phyloP scores from a whole-genome alignment of 164 flowering plant genomes.

The Tetracentron sinense region DNA sequence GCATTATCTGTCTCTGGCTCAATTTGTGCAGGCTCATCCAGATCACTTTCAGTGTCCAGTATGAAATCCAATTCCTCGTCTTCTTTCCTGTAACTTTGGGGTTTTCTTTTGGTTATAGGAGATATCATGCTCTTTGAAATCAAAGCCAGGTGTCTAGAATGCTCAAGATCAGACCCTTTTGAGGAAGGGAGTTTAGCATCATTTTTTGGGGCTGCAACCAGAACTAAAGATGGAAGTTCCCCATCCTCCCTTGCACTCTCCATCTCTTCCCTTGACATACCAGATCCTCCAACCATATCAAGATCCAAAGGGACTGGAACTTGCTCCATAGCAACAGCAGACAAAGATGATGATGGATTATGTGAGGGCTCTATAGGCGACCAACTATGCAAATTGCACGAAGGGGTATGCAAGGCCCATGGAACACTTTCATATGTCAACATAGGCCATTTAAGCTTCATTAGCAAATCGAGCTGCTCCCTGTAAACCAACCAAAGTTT shows the following conservation, averaged over 20 bases:
- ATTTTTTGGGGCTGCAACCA: slow-evolving; percentile 27
- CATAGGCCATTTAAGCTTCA: slow-evolving; percentile 78
- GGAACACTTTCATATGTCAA: slow-evolving; percentile 62
- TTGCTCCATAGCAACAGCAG: slow-evolving; percentile 37
- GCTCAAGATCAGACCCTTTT: slow-evolving; percentile 43
- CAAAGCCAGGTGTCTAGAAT: slow-evolving; percentile 51
- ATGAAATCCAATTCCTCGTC: slow-evolving; percentile 67
- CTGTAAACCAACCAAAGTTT: slow-evolving; percentile 66
- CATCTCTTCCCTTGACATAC: slow-evolving; percentile 47
- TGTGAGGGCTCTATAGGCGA: slow-evolving; percentile 29
- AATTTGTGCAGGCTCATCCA: slow-evolving; percentile 45
- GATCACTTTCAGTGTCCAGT: slow-evolving; percentile 68
- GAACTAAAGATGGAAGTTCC: slow-evolving; percentile 72
- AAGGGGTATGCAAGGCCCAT: slow-evolving; percentile 67
- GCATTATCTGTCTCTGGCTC: slow-evolving; percentile 41
- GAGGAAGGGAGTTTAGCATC: slow-evolving; percentile 28
- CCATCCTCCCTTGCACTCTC: slow-evolving; percentile 84
- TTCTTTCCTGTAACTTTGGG: slow-evolving; percentile 55
- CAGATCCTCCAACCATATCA: slow-evolving; percentile 39
- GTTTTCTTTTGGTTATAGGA: slow-evolving; percentile 41
- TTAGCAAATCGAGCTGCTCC: slow-evolving; percentile 79
- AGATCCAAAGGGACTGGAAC: slow-evolving; percentile 34
- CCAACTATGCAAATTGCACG: slow-evolving; percentile 66
- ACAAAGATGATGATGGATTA: slow-evolving; percentile 31
- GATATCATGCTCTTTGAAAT: slow-evolving; percentile 58